Percentiles rank a stretch among this genome's conserved stretches.
Evolutionary conservation across 2,329 filamentous ascomycete genomes (phyloP).

Genomic region (Arthrobotrys sinensis): DNA sequence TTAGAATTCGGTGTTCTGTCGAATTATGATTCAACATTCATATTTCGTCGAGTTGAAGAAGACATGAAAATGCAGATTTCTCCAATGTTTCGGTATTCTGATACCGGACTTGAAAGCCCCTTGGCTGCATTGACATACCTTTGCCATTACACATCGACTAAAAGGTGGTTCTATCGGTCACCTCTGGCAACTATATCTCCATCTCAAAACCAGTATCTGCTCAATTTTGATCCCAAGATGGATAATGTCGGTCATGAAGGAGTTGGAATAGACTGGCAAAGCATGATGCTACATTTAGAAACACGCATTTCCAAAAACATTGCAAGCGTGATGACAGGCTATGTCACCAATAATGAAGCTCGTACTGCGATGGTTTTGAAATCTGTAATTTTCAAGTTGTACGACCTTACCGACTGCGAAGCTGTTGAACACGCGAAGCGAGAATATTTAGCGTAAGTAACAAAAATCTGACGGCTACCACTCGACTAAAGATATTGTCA

Average conservation of each 20-base stretch:
- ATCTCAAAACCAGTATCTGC: not conserved
- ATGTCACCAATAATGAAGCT: not conserved
- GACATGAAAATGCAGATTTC: not conserved
- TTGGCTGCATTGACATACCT: conserved; percentile 7
- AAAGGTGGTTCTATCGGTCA: not conserved
- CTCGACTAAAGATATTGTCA: not conserved
- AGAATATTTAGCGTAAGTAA: no score
- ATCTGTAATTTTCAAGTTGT: conserved; percentile 26
- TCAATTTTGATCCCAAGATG: not conserved
- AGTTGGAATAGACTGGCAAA: not conserved
- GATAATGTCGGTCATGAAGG: not conserved
- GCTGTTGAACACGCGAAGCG: no score
- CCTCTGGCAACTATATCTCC: not conserved
- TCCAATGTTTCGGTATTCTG: not conserved
- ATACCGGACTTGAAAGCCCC: not conserved
- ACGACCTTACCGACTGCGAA: conserved; percentile 11
- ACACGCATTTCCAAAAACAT: not conserved
- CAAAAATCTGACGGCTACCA: no score
- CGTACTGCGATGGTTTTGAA: no score
- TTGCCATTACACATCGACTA: not conserved
- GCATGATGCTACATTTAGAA: not conserved
- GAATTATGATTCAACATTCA: not conserved
- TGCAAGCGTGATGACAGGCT: not conserved
- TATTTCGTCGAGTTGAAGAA: conserved; percentile 4
- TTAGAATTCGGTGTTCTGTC: not conserved